These are phyloP conservation scores for Pseudopyrenochaeta lycopersici DNA, from an alignment of 2,329 filamentous ascomycete genomes.

Conservation along the genomic window DNA sequence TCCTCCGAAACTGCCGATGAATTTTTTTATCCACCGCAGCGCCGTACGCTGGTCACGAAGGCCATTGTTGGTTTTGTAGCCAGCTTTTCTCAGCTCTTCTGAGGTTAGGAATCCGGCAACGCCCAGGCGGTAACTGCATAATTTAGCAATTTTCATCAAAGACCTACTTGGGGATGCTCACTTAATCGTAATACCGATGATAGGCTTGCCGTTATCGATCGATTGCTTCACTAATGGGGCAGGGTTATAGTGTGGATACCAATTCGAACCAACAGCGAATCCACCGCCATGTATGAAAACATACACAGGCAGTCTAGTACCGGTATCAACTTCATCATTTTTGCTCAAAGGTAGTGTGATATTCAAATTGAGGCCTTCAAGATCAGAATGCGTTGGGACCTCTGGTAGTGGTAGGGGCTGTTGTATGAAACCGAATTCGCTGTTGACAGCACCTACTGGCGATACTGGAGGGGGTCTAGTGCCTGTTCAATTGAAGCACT, in stretches of 20 bases:
- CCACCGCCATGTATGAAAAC: constrained; percentile 65
- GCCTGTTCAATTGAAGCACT: background rate
- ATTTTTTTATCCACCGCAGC: constrained; percentile 47
- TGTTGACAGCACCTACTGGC: constrained; percentile 52
- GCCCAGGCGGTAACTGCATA: constrained; percentile 42
- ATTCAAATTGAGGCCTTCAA: constrained; percentile 63
- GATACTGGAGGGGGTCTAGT: constrained; percentile 48
- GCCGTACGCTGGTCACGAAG: constrained; percentile 48
- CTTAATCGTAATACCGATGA: constrained; percentile 56
- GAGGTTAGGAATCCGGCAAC: constrained; percentile 55
- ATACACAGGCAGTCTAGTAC: constrained; percentile 58
- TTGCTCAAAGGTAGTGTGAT: constrained; percentile 55
- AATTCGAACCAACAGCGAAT: constrained; percentile 59
- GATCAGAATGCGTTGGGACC: constrained; percentile 54
- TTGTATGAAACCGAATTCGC: constrained; percentile 61
- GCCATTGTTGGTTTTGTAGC: constrained; percentile 48
- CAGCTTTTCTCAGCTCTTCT: constrained; percentile 56
- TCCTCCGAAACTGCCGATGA: constrained; percentile 51
- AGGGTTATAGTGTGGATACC: constrained; percentile 63
- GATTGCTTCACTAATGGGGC: constrained; percentile 57
- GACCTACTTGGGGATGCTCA: constrained; percentile 53
- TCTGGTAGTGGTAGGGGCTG: constrained; percentile 52
- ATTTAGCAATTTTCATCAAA: constrained; percentile 28
- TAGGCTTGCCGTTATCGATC: constrained; percentile 53
- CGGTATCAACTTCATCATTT: constrained; percentile 26